Conservation (phyloP, 148 eudicot genomes). For the Salicornia ramosissima region DNA sequence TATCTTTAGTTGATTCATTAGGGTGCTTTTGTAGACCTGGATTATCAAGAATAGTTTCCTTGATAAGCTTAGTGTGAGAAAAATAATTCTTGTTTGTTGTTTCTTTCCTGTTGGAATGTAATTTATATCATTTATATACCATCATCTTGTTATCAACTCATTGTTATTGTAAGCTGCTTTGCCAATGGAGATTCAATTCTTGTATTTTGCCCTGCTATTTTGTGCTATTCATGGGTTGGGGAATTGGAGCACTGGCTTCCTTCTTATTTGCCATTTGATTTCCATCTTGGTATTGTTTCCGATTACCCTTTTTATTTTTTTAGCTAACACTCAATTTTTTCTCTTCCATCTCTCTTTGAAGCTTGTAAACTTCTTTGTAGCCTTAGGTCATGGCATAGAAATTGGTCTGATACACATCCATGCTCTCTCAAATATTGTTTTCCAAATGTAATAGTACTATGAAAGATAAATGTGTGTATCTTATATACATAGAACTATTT, state of each 20-base stretch:
- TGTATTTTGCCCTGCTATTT: constrained; percentile 95
- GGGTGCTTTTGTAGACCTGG: background rate
- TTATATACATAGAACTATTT: no score
- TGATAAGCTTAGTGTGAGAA: background rate
- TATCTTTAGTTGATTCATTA: no score
- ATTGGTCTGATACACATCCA: background rate
- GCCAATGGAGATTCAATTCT: constrained; percentile 69
- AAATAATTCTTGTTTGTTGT: no score
- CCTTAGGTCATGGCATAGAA: background rate
- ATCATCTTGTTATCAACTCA: constrained; percentile 52
- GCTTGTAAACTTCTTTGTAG: constrained; percentile 9
- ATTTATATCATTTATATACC: background rate
- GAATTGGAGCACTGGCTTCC: constrained; percentile 98
- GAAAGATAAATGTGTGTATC: no score
- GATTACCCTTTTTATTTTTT: constrained; percentile 3
- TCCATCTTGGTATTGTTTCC: constrained; percentile 70
- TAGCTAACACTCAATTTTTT: background rate
- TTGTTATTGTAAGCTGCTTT: constrained; percentile 84
- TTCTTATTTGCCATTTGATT: constrained; percentile 75
- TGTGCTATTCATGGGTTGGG: constrained; percentile 93
- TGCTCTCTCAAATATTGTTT: background rate
- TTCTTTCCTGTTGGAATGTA: background rate
- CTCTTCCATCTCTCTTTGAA: background rate
- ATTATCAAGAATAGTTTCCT: background rate
- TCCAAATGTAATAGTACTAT: no score